These are phyloP conservation scores for Pichia heedii DNA, from an alignment of 805 yeast genomes.

Conservation along the genomic window DNA sequence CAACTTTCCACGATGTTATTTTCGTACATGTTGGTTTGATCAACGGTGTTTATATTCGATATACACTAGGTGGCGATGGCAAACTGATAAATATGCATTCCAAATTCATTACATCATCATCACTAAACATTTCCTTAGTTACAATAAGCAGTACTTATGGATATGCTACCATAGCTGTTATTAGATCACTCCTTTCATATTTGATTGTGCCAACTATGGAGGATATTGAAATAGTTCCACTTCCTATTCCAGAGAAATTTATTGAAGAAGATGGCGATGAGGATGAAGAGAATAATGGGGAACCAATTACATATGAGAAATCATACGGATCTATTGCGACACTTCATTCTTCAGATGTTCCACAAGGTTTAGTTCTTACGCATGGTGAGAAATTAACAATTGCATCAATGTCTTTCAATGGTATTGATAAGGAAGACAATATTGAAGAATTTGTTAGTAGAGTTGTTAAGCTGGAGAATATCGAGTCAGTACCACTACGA, in stretches of 20 bases:
- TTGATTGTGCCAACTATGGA: constrained; percentile 3
- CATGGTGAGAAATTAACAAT: constrained; percentile 44
- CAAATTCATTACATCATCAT: constrained; percentile 2
- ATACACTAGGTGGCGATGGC: constrained; percentile 56
- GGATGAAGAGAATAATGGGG: constrained; percentile 2
- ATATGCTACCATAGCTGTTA: background rate
- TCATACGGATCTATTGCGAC: constrained; percentile 16
- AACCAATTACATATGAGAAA: background rate
- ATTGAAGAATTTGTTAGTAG: background rate
- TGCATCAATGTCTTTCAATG: constrained; percentile 27
- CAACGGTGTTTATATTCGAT: constrained; percentile 73
- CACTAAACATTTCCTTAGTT: background rate
- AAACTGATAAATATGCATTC: constrained; percentile 39
- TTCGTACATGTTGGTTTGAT: constrained; percentile 69
- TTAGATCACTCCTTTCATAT: constrained; percentile 3
- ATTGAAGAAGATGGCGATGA: constrained; percentile 17
- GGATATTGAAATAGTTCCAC: constrained; percentile 39
- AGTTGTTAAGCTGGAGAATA: constrained; percentile 13
- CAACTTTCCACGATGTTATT: constrained; percentile 21
- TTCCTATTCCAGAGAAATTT: constrained; percentile 35
- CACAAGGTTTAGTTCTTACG: constrained; percentile 57
- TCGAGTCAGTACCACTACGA: constrained; percentile 35
- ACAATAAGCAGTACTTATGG: background rate
- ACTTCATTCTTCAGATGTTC: constrained; percentile 55
- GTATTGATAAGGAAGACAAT: constrained; percentile 26